phyloP scores from a whole-genome alignment of 164 flowering plant genomes.

The Dillenia turbinata region DNA sequence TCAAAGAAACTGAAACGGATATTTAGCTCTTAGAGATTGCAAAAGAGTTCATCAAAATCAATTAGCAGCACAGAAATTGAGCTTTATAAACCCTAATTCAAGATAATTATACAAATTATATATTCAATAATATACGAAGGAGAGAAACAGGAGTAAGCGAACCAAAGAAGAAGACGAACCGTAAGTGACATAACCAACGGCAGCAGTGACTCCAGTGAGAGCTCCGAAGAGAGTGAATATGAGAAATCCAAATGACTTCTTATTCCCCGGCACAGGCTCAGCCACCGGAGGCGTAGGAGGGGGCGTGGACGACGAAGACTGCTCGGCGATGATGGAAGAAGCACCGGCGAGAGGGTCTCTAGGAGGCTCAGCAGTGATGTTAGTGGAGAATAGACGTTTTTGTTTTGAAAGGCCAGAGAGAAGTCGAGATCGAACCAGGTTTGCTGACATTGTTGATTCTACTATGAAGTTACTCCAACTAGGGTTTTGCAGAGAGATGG shows the following conservation, averaged over 20 bases:
- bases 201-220: constrained; percentile 43
- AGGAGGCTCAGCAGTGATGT: constrained; percentile 16
- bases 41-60: too few relatives aligned
- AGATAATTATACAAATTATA: too few relatives aligned
- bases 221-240: constrained; percentile 33
- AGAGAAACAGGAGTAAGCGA: background rate
- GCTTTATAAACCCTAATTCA: too few relatives aligned
- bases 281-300: constrained; percentile 11
- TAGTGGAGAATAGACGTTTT: constrained; percentile 17
- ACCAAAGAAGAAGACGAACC: constrained; percentile 29
- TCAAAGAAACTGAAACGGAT: too few relatives aligned
- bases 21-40: too few relatives aligned
- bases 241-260: constrained; percentile 37
- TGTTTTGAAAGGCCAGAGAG: constrained; percentile 9
- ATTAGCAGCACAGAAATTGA: too few relatives aligned
- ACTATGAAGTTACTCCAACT: background rate
- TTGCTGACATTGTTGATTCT: constrained; percentile 21
- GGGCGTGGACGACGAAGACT: constrained; percentile 13
- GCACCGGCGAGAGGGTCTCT: constrained; percentile 33
- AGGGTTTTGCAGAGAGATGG: constrained; percentile 15
- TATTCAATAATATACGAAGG: too few relatives aligned
- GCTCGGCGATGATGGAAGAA: constrained; percentile 22
- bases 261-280: constrained; percentile 9
- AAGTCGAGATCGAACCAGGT: constrained; percentile 28
- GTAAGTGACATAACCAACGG: constrained; percentile 55